phyloP scores from a whole-genome alignment of 2,329 filamentous ascomycete genomes.

The Emmonsiellopsis sp. region DNA sequence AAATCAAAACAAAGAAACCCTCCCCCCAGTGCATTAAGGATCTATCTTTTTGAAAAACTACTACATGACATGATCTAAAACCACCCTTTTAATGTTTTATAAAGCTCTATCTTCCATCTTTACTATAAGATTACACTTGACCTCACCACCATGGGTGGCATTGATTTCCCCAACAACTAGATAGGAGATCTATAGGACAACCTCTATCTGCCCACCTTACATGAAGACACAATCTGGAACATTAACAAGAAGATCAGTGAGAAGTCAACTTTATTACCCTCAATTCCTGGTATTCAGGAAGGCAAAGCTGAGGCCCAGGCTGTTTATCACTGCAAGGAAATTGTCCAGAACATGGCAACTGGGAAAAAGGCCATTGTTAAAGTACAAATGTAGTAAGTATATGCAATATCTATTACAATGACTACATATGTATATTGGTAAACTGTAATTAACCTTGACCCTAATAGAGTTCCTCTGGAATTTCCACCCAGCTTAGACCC shows the following conservation, averaged over 20 bases:
- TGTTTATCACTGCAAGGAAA: background rate
- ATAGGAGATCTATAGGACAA: background rate
- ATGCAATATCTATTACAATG: no score
- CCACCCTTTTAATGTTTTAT: background rate
- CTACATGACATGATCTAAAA: no score
- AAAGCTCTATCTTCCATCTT: background rate
- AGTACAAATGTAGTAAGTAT: background rate
- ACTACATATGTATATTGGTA: background rate
- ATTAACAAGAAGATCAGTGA: background rate
- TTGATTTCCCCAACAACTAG: background rate
- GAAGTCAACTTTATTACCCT: background rate
- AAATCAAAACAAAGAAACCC: no score
- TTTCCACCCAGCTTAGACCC: background rate
- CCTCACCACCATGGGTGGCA: background rate
- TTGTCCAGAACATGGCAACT: background rate
- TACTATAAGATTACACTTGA: background rate
- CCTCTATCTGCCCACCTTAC: background rate
- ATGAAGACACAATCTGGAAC: background rate
- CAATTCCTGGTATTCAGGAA: background rate
- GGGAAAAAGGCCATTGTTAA: background rate
- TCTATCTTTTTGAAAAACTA: no score
- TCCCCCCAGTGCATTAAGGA: no score
- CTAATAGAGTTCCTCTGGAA: background rate
- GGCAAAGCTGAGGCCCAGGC: background rate
- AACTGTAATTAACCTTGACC: background rate